These are phyloP conservation scores for Talaromyces stipitatus DNA, from an alignment of 495 filamentous ascomycete genomes.

Conservation along the genomic window DNA sequence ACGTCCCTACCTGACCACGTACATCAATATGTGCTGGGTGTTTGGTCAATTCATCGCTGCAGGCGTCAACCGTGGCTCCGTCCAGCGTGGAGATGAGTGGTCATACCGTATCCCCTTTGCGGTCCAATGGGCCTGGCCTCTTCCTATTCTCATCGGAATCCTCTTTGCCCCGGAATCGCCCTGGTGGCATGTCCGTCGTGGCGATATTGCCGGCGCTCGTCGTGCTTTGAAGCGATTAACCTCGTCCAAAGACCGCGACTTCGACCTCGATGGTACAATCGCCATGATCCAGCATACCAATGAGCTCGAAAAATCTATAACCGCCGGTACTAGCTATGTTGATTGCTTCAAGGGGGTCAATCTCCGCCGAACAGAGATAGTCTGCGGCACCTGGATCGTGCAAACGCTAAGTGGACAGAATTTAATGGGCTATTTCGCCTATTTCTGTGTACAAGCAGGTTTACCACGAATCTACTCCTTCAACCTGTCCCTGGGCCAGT, in stretches of 20 bases:
- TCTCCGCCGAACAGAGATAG: constrained; percentile 54
- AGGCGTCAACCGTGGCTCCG: constrained; percentile 36
- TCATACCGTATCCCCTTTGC: constrained; percentile 49
- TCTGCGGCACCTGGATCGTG: constrained; percentile 48
- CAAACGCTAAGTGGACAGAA: constrained; percentile 22
- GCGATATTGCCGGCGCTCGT: constrained; percentile 49
- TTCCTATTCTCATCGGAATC: constrained; percentile 52
- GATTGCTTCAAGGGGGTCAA: constrained; percentile 60
- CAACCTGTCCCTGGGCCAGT: constrained; percentile 24
- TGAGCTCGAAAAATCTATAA: constrained; percentile 51
- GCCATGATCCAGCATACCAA: constrained; percentile 56
- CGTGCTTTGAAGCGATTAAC: constrained; percentile 50
- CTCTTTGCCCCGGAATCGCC: constrained; percentile 55
- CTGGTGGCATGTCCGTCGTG: constrained; percentile 60
- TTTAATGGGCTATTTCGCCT: constrained; percentile 24
- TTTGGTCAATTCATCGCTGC: constrained; percentile 45
- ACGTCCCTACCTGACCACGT: constrained; percentile 55
- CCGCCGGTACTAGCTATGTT: constrained; percentile 43
- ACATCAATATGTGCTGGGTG: constrained; percentile 60
- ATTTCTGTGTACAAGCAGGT: constrained; percentile 38
- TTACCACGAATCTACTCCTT: constrained; percentile 19
- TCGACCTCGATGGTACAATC: constrained; percentile 54
- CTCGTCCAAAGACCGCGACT: constrained; percentile 36
- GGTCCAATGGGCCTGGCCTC: constrained; percentile 63
- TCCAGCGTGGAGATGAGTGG: constrained; percentile 31